These are phyloP conservation scores for Suillus hirtellus DNA, from an alignment of 768 basidiomycete genomes.

Conservation along the genomic window DNA sequence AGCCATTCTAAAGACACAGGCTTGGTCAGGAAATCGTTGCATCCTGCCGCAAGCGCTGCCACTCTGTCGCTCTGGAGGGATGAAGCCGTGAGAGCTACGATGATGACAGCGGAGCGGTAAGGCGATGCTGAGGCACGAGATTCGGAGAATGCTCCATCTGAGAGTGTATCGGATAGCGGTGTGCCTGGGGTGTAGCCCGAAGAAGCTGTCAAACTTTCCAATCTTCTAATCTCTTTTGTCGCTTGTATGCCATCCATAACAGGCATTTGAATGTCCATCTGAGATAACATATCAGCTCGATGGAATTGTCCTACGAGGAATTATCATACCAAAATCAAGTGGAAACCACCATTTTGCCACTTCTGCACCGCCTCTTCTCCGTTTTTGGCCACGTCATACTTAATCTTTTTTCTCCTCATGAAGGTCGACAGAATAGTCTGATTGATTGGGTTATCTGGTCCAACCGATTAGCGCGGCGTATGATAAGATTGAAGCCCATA, in stretches of 20 bases:
- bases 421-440: conserved; percentile 97
- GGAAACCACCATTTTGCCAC: conserved; percentile 91
- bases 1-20: conserved; percentile 95
- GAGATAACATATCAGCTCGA: conserved; percentile 19
- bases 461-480: conserved; percentile 17
- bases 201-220: conserved; percentile 69
- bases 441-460: conserved; percentile 94
- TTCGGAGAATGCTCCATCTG: conserved; percentile 50
- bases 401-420: conserved; percentile 94
- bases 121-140: conserved; percentile 57
- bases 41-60: conserved; percentile 95
- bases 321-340: conserved; percentile 84
- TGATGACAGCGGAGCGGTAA: conserved; percentile 93
- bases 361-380: conserved; percentile 95
- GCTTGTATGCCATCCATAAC: conserved; percentile 98
- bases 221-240: conserved; percentile 89
- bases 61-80: conserved; percentile 95
- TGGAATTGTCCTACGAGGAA: conserved; percentile 3
- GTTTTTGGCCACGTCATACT: conserved; percentile 91
- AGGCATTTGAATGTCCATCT: conserved; percentile 99
- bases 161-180: conserved; percentile 65
- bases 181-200: conserved; percentile 71
- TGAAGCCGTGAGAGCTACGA: conserved; percentile 98
- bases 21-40: conserved; percentile 98
- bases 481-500: conserved; percentile 35